Conservation (phyloP, 345 rosid genomes). For the Pugionium dolabratum region DNA sequence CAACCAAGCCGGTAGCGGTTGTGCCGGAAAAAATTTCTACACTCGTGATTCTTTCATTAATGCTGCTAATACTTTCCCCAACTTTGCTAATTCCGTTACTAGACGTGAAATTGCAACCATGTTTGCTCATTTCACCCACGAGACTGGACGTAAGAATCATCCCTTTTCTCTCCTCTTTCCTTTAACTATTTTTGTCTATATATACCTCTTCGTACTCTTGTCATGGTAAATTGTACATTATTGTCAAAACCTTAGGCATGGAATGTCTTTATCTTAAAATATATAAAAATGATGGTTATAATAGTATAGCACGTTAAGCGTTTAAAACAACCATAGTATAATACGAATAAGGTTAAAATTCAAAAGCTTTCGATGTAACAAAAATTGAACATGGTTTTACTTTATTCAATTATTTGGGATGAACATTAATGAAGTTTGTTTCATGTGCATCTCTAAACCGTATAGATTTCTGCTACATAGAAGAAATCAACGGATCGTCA, state of each 20-base stretch:
- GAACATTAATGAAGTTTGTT: background rate
- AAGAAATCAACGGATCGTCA: constrained; percentile 60
- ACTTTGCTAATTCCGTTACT: constrained; percentile 34
- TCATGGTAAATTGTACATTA: no score
- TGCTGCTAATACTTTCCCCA: constrained; percentile 35
- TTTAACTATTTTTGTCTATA: background rate
- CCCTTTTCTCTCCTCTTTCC: background rate
- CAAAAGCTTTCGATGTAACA: background rate
- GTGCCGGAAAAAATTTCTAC: constrained; percentile 55
- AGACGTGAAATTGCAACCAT: constrained; percentile 55
- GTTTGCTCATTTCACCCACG: constrained; percentile 56
- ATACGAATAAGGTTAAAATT: background rate
- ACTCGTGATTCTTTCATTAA: constrained; percentile 41
- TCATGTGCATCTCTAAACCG: constrained; percentile 7
- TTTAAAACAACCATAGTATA: background rate
- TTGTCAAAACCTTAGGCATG: background rate
- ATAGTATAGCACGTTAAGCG: background rate
- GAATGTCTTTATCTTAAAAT: background rate
- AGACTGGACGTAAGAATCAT: constrained; percentile 49
- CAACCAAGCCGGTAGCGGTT: constrained; percentile 36
- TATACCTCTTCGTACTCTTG: background rate
- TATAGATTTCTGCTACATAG: constrained; percentile 62
- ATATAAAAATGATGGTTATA: background rate
- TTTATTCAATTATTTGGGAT: background rate
- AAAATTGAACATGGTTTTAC: background rate